phyloP scores from a whole-genome alignment of 495 filamentous ascomycete species.

The Beverwykella pulmonaria region DNA sequence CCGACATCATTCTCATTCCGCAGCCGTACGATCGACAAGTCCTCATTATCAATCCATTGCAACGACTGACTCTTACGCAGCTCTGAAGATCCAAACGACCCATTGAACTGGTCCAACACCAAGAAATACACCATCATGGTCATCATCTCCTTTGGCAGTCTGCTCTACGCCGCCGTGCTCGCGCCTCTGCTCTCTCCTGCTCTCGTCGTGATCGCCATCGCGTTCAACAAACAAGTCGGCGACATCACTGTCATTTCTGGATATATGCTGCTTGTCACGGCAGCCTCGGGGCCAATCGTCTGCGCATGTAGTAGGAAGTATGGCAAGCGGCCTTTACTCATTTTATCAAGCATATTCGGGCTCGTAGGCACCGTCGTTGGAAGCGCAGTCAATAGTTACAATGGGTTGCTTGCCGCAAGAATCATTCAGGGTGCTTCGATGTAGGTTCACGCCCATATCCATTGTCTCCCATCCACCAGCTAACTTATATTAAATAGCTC shows the following conservation, averaged over 20 bases:
- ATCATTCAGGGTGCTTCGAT: slow-evolving; percentile 34
- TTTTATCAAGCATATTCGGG: slow-evolving; percentile 26
- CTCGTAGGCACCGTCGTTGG: slow-evolving; percentile 31
- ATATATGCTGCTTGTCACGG: slow-evolving; percentile 34
- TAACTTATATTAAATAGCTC: slow-evolving; percentile 7
- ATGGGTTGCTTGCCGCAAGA: slow-evolving; percentile 27
- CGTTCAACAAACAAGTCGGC: slow-evolving; percentile 18
- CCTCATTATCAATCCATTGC: background rate
- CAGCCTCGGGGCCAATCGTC: slow-evolving; percentile 27
- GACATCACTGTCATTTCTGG: slow-evolving; percentile 34
- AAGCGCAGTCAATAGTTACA: slow-evolving; percentile 25
- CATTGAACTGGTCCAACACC: slow-evolving; percentile 29
- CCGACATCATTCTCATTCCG: slow-evolving; percentile 35
- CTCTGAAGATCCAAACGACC: slow-evolving; percentile 39
- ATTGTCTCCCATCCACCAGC: background rate
- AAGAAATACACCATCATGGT: slow-evolving; percentile 25
- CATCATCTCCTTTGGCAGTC: slow-evolving; percentile 22
- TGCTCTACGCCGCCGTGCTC: slow-evolving; percentile 26
- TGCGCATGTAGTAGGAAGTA: slow-evolving; percentile 31
- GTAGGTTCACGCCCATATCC: slow-evolving; percentile 1
- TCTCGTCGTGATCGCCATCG: slow-evolving; percentile 31
- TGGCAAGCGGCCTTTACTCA: slow-evolving; percentile 29
- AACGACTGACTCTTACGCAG: slow-evolving; percentile 7
- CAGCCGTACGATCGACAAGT: slow-evolving; percentile 29
- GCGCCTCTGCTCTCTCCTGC: slow-evolving; percentile 29